Evolutionary conservation across 148 eudicot species (phyloP), one percentile per base, ranked within the genome.

Genomic region (Cornus suecica): DNA sequence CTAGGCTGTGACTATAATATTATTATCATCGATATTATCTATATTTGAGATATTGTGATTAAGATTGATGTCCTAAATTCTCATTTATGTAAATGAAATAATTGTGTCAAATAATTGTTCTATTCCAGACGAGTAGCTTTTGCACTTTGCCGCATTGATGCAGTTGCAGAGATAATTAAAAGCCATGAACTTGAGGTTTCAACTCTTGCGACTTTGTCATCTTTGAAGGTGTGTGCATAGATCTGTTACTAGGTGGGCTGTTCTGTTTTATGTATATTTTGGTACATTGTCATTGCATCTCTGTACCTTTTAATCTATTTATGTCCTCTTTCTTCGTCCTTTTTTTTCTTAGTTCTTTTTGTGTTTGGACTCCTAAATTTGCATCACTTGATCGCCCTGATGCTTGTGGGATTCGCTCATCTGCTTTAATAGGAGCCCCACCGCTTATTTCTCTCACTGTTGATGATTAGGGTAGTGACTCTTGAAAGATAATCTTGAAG

Each of bases 161-260:
- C 74, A 74, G 85, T 85, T 51, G 85, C 84, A 24, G 78, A 88
- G 22, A 62, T 82, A 66, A 74, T 91, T 20, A 77, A 27, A 62
- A 67, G 82, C 78, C 94, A 72, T 69, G 90, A 87, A 75, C 73
- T 87, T 58, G 99, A 92, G 81, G 90, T 95, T 66, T 65, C 82
- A 29, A 91, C 99, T 68, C 97, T 92, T 65, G 97, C 97, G 56
- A 75, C 80, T 66, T 62, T 91, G 70, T 92, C 97, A 74, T 87
- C 94, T 34, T 68, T 92, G 72, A 80, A 82, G 85, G 97, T 95
- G 48, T 68, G 86, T 64, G 16, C 25, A 28, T 18, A 9, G 22
- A 28, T 72, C 9, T 77, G 28, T 32, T 5, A 24, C 65, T 71
- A 14, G 16, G n/a, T 37, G 42, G 24, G 32, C 27, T 66, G 66